Percentiles rank a stretch among this genome's conserved stretches.
These are phyloP conservation scores for Papiliotrema fonsecae DNA, from an alignment of 1,284 basidiomycete genomes.

Conservation along the genomic window DNA sequence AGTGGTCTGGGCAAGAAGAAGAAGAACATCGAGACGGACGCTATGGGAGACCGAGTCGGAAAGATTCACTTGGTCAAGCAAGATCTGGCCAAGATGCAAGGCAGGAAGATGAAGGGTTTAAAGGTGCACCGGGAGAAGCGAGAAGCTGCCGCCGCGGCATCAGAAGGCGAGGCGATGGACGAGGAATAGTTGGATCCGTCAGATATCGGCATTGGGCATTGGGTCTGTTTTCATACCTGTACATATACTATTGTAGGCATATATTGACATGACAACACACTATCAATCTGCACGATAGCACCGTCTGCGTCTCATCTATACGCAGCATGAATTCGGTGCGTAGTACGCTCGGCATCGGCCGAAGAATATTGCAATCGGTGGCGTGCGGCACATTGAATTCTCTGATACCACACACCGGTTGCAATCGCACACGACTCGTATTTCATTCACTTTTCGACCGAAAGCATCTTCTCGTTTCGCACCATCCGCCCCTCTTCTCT, in stretches of 20 bases:
- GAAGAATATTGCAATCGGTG: no score
- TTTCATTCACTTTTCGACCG: not conserved
- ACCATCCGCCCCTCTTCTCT: no score
- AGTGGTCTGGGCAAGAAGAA: constrained; percentile 84
- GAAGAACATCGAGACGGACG: constrained; percentile 94
- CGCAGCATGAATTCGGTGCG: no score
- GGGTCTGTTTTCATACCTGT: no score
- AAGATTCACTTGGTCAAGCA: constrained; percentile 85
- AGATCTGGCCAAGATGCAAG: constrained; percentile 77
- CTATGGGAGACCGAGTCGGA: constrained; percentile 95
- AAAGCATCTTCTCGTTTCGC: not conserved
- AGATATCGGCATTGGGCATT: not conserved
- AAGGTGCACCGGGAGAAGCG: constrained; percentile 30
- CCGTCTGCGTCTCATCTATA: no score
- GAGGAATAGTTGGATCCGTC: not conserved
- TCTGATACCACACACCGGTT: no score
- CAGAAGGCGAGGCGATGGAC: constrained; percentile 11
- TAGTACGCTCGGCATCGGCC: no score
- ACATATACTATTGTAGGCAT: no score
- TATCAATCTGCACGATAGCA: no score
- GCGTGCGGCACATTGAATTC: no score
- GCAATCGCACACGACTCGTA: no score
- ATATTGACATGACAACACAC: no score
- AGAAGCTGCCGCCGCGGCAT: constrained; percentile 14
- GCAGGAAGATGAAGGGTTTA: constrained; percentile 50